A percentile compares a stretch with the other conserved stretches of the same genome.
Conservation (phyloP, 2,329 filamentous ascomycete species). For the Colletotrichum sp. region DNA sequence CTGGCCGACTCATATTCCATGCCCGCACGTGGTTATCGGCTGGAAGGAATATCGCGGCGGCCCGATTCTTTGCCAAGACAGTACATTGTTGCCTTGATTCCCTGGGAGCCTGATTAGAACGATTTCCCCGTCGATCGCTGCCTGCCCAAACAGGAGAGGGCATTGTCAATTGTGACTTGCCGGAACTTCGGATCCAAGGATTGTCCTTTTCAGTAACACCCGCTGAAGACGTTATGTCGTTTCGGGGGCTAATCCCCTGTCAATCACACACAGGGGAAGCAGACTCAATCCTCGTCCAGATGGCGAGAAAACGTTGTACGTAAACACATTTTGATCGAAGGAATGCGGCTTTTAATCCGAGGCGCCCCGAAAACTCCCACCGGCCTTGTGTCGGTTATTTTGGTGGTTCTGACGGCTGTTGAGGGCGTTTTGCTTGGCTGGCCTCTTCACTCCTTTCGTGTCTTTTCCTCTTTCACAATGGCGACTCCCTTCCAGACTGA, state of each 20-base stretch:
- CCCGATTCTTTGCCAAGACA: background rate
- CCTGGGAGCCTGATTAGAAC: background rate
- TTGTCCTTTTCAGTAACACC: background rate
- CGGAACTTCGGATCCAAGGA: background rate
- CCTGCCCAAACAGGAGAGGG: background rate
- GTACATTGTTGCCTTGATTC: background rate
- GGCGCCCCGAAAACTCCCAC: background rate
- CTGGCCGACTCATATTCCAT: background rate
- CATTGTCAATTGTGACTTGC: background rate
- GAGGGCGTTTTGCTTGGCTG: background rate
- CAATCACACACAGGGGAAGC: background rate
- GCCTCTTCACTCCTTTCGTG: background rate
- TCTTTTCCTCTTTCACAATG: conserved; percentile 18
- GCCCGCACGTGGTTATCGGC: background rate
- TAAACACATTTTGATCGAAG: background rate
- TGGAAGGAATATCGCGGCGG: background rate
- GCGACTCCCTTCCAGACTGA: conserved; percentile 47
- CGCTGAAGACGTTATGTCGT: background rate
- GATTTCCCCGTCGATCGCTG: background rate
- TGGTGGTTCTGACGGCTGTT: background rate
- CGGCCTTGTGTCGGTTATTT: background rate
- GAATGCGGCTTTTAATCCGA: background rate
- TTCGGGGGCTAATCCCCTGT: background rate
- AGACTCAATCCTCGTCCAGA: background rate
- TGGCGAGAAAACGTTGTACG: background rate